A percentile compares a stretch with the other conserved stretches of the same genome.
These are phyloP conservation scores for Agroathelia rolfsii DNA, from an alignment of 1,284 basidiomycete species.

Conservation along the genomic window DNA sequence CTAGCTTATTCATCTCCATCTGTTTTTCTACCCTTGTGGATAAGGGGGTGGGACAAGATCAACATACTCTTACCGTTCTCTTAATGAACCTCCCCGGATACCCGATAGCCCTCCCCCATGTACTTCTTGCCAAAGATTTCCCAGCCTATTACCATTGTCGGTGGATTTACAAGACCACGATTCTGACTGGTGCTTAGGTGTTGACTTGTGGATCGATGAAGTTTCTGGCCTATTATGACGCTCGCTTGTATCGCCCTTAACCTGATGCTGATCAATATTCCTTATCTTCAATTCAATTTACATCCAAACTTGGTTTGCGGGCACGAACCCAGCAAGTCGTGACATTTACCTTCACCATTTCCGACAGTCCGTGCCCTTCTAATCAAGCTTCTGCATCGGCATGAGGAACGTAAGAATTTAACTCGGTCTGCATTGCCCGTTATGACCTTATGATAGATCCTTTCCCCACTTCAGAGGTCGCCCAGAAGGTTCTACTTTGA, in stretches of 20 bases:
- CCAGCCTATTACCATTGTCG: constrained; percentile 16
- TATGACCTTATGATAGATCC: constrained; percentile 3
- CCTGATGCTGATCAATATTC: constrained; percentile 50
- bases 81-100: no score
- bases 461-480: no score
- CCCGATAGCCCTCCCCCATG: no score
- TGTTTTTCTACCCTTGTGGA: no score
- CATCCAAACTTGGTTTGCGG: constrained; percentile 34
- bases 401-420: constrained; percentile 62
- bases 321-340: constrained; percentile 51
- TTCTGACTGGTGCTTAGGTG: constrained; percentile 39
- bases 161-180: no score
- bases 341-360: constrained; percentile 70
- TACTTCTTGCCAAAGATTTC: constrained; percentile 17
- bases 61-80: no score
- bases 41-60: no score
- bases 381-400: constrained; percentile 75
- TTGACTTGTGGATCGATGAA: constrained; percentile 44
- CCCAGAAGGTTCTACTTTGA: no score
- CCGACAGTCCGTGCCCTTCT: constrained; percentile 60
- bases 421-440: not conserved
- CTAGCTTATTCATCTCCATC: no score
- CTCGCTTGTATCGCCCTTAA: constrained; percentile 68
- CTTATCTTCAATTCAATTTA: constrained; percentile 54
- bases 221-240: constrained; percentile 66